A percentile compares a stretch with the other conserved stretches of the same genome.
These are phyloP conservation scores for Violaceomyces palustris DNA, from an alignment of 1,284 basidiomycete genomes.

Conservation along the genomic window DNA sequence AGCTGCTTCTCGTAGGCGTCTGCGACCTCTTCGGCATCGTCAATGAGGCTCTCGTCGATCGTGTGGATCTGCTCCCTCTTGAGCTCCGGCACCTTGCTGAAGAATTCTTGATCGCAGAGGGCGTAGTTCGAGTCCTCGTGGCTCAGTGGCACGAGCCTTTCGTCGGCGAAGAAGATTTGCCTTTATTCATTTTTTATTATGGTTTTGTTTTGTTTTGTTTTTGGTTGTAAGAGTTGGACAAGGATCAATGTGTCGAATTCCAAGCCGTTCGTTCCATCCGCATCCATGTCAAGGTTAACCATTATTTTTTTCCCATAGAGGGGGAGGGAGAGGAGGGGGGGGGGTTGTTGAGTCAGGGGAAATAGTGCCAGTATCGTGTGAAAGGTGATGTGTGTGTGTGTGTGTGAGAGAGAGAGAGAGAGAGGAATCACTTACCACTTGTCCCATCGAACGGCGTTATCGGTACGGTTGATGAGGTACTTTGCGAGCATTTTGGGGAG, in stretches of 20 bases:
- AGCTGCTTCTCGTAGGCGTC: conserved; percentile 90
- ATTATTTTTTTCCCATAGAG: no score
- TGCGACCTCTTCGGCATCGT: conserved; percentile 70
- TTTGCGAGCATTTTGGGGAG: conserved; percentile 74
- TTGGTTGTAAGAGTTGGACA: no score
- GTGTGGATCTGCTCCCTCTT: conserved; percentile 70
- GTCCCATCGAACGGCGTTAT: conserved; percentile 77
- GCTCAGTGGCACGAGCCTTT: conserved; percentile 88
- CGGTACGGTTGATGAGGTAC: conserved; percentile 65
- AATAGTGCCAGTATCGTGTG: no score
- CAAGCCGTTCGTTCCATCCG: no score
- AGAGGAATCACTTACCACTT: conserved; percentile 68
- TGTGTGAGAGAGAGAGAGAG: no score
- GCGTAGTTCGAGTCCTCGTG: conserved; percentile 86
- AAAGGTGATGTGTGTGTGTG: no score
- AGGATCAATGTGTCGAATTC: no score
- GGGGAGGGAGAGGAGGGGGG: no score
- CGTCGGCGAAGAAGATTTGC: conserved; percentile 97
- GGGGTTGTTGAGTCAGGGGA: no score
- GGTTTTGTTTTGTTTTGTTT: no score
- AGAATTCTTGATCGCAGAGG: conserved; percentile 71
- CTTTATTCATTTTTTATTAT: no score
- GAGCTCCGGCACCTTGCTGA: conserved; percentile 78
- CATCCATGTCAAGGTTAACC: no score
- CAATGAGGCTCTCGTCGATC: conserved; percentile 67